phyloP scores from a whole-genome alignment of 768 basidiomycete genomes.

The Boletus pseudopeckii region DNA sequence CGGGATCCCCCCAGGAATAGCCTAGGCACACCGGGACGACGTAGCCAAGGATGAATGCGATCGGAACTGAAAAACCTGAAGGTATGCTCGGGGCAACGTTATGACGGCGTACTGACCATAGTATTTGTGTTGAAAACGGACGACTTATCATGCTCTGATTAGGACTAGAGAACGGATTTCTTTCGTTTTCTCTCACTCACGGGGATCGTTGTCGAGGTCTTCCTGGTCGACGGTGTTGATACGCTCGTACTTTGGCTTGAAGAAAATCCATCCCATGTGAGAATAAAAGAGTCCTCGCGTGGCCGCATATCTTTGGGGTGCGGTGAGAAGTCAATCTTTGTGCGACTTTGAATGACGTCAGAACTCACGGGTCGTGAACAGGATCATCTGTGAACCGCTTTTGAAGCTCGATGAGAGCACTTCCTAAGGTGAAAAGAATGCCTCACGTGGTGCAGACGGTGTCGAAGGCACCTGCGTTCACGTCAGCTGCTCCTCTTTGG shows the following conservation, averaged over 20 bases:
- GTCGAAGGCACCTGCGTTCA: conserved; percentile 8
- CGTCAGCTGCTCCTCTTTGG: neutral
- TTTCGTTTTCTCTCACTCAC: conserved; percentile 5
- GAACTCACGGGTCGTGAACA: conserved; percentile 10
- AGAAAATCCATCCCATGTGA: conserved; percentile 13
- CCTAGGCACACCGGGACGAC: neutral
- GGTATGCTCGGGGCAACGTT: neutral
- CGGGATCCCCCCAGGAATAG: conserved; percentile 9
- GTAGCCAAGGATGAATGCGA: conserved; percentile 4
- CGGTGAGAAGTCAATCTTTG: neutral
- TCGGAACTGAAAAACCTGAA: conserved; percentile 6
- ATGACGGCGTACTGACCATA: conserved; percentile 3
- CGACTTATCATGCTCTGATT: neutral
- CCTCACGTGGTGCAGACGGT: conserved; percentile 10
- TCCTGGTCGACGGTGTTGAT: conserved; percentile 4
- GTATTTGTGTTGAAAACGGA: conserved; percentile 10
- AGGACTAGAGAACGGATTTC: neutral
- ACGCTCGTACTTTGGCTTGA: conserved; percentile 9
- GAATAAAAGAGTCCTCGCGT: conserved; percentile 9
- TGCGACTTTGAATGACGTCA: neutral
- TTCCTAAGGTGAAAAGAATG: neutral
- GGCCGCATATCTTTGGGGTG: conserved; percentile 5
- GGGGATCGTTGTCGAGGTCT: conserved; percentile 4
- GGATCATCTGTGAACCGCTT: conserved; percentile 12
- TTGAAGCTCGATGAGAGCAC: neutral